phyloP scores from a whole-genome alignment of 75 land plant species.

The Pinus albicaulis region DNA sequence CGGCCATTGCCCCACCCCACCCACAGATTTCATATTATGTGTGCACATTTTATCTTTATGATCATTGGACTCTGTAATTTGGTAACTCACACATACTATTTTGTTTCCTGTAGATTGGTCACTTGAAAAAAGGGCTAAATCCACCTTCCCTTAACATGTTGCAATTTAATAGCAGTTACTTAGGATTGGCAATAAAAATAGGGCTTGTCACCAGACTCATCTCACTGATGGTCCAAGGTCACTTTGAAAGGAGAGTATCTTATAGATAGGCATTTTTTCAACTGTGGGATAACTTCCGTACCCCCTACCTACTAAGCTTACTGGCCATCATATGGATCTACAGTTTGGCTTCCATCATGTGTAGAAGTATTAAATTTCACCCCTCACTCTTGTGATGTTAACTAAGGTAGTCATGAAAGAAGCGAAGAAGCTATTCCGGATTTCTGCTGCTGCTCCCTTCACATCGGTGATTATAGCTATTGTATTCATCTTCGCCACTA shows the following conservation, averaged over 20 bases:
- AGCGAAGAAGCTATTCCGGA: conserved; percentile 90
- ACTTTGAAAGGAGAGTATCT: too few species aligned
- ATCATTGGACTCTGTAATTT: too few species aligned
- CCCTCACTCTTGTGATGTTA: too few species aligned
- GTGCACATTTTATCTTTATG: not conserved
- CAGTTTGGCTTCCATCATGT: too few species aligned
- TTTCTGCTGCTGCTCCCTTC: conserved; percentile 85
- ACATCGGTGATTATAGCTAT: conserved; percentile 83
- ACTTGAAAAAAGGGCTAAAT: conserved; percentile 36
- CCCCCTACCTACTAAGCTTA: too few species aligned
- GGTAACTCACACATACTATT: too few species aligned
- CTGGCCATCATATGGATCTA: too few species aligned
- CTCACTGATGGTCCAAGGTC: conserved; percentile 35
- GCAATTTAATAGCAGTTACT: not conserved
- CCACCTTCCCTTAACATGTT: conserved; percentile 18
- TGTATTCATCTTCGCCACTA: conserved; percentile 56
- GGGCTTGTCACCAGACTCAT: conserved; percentile 17
- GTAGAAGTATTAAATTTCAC: too few species aligned
- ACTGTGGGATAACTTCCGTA: too few species aligned
- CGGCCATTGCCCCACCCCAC: not conserved
- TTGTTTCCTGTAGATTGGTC: conserved; percentile 10
- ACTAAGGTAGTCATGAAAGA: too few species aligned
- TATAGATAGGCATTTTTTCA: too few species aligned
- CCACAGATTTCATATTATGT: too few species aligned
- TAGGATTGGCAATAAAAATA: conserved; percentile 1